Percentiles rank a stretch among this genome's conserved stretches.
phyloP scores from a whole-genome alignment of 2,329 filamentous ascomycete species.

The Fusarium sp. region DNA sequence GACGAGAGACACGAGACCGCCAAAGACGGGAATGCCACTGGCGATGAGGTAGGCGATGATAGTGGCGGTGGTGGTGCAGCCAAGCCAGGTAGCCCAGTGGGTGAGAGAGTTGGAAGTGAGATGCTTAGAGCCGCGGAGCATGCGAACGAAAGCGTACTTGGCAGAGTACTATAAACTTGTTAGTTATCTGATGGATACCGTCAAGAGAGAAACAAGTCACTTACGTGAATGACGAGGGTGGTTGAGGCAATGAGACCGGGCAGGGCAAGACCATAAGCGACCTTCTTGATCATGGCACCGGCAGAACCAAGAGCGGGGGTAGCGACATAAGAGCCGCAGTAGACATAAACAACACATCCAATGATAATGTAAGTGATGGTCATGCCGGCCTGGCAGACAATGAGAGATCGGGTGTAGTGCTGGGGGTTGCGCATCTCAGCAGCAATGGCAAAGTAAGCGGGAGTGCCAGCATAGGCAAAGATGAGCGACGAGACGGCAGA shows the following conservation, averaged over 20 bases:
- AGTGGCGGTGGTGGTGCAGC: not conserved
- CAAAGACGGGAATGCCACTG: not conserved
- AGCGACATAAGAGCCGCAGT: conserved; percentile 2
- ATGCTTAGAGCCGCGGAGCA: not conserved
- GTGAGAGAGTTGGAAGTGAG: not conserved
- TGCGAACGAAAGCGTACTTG: not conserved
- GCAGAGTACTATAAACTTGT: not conserved
- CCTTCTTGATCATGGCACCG: not conserved
- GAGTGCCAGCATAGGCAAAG: not conserved
- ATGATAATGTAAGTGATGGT: not conserved
- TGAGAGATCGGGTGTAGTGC: not conserved
- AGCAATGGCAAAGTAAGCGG: not conserved
- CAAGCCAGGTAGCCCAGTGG: not conserved
- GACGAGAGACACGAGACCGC: not conserved
- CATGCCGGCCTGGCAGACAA: not conserved
- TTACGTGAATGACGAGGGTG: not conserved
- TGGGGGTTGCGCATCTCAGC: not conserved
- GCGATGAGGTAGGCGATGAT: not conserved
- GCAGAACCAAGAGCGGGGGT: conserved; percentile 1
- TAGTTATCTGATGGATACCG: not conserved
- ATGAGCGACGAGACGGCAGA: not conserved
- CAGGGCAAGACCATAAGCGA: conserved; percentile 1
- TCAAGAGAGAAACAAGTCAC: not conserved
- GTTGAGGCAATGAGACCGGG: conserved; percentile 1
- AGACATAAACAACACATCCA: not conserved